Base-by-base conservation (phyloP, 2,329 filamentous ascomycete genomes). In the Diaporthe eres region DNA sequence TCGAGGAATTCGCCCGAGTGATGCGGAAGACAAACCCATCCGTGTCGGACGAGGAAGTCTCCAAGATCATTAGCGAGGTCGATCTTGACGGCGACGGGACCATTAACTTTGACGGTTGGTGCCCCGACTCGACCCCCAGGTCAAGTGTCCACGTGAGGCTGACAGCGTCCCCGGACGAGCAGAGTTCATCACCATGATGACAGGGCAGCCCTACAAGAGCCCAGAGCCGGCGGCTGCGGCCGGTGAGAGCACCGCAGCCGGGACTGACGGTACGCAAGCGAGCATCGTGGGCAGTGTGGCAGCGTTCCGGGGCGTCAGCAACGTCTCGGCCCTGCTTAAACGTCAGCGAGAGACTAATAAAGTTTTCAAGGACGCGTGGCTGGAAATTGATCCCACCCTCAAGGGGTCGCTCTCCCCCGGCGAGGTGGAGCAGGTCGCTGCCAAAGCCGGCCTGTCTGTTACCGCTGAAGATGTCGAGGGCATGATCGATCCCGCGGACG, bases 161-260 rank as follows among this genome's bases (percentile, higher is more conserved):
- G 34, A 71, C 53, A 57, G 13, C 39, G 22, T 8, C 22, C 34
- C 55, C 44, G 57, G 44, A 31, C 44, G 39, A 31, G 49, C 57
- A 85, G 84, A 85, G 75, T 86, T 85, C 76, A 85, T 85, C 77
- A 81, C 83, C 12, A 86, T 86, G 84, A 86, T 85, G 84, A 85
- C 84, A 0, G 84, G 84, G 22, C 82, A 83, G 71, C 79, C 81
- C 3, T 82, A 81, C 78, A 79, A 80, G 57, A 80, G 81, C 13
- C 75, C 78, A n/a, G 78, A 74, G 67, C 72, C 65, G 4, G 39
- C 51, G 8, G 79, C 81, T 15, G 77, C 77, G 17, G 80, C 82
- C 31, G 80, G 79, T 8, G 81, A 82, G 19, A 81, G 82, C 65
- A 78, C 80, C 47, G 78, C 78, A 25, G 53, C 58, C 65, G 72